Base-by-base conservation (phyloP, 441 rosid species). In the Populus hybrid region DNA sequence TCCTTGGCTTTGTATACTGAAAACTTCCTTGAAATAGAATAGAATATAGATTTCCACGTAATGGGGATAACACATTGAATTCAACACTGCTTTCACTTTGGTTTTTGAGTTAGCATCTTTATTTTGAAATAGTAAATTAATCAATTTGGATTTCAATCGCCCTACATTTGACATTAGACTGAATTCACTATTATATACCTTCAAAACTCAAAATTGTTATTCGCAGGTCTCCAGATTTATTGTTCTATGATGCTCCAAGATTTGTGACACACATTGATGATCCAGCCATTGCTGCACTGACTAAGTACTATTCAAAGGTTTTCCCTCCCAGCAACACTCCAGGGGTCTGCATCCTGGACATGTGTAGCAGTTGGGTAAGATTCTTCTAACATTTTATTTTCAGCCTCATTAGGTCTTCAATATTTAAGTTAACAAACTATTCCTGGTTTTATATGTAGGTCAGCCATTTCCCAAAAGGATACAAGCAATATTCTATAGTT, bases 281-380 rank as follows among this genome's bases (percentile, higher is more conserved):
- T 81, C 89, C 94, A 59, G 95, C 99, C 71, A 90, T 94, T 80
- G 87, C 93, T 30, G 97, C 97, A 70, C 84, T 94, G 70, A 88
- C 97, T 34, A 94, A 87, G 79, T 90, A 88, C 63, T 93, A 94
- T 82, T 88, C 93, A 1, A 82, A 87, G 81, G 93, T 88, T 81
- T 87, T 94, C 65, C 99, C 99, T 83, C 90, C 90, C 69, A 90
- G 90, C 79, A 82, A 87, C 70, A 90, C 92, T 67, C 94, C 94
- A 7, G 98, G 94, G 84, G 85, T 86, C 57, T 88, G 93, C 88
- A 89, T 95, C 75, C 89, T 95, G 9, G 98, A 95, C 84, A 88
- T 91, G 92, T 95, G 98, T 84, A 91, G 99, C 87, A 92, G 98
- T 90, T 93, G 98, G 99, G 99, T 95, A 85, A 74, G 93, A 61